Base-by-base conservation (phyloP, 371 early-diverging fungal species). In the Chytridiales sp. region DNA sequence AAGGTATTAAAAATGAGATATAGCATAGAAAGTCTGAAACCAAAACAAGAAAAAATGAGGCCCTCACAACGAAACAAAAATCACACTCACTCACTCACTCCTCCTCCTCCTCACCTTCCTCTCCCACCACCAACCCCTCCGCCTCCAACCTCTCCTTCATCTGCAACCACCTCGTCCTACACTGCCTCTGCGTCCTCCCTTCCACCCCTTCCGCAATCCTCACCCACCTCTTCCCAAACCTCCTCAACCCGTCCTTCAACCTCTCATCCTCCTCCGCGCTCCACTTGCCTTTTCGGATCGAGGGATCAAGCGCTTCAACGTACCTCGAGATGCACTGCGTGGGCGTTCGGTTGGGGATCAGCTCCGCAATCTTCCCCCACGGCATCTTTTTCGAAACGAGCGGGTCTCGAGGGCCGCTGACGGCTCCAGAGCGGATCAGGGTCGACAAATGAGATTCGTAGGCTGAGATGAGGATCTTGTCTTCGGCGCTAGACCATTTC, bases 301-400 rank as follows among this genome's bases (percentile, higher is more conserved):
- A 36, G 29, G 89, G 89, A 56, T 89, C 86, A 9, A 89, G 52
- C 4, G 89, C 85, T 64, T 89, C 89, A 4, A 83, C 80, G 81
- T 86, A 89, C 5, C 87, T 78, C 17, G 89, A 87, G 58, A 87
- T 87, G 59, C 87, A 87, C 61, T 89, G 89, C 29, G 83, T 81
- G 2, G 83, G 84, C 0, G 84, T 85, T 9, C 89, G 72, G 17
- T 83, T 80, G 1, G 83, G 81, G 19, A 87, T 80, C 27, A 64
- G 42, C 47, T 72, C 67, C 0, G 84, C 79, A 47, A 87, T 85
- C 15, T 68, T 59, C 8, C 78, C 78, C 87, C 87, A 87, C 6
- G 75, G 73, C 47, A 85, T 79, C 1, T 24, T n/a, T 19, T 6
- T 4, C 26, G 39, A 47, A 24, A 48, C n/a, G 34, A 53, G 41